Evolutionary conservation across 805 yeast species (phyloP).

Genomic region (baker's yeast (Saccharomyces cerevisiae)): DNA sequence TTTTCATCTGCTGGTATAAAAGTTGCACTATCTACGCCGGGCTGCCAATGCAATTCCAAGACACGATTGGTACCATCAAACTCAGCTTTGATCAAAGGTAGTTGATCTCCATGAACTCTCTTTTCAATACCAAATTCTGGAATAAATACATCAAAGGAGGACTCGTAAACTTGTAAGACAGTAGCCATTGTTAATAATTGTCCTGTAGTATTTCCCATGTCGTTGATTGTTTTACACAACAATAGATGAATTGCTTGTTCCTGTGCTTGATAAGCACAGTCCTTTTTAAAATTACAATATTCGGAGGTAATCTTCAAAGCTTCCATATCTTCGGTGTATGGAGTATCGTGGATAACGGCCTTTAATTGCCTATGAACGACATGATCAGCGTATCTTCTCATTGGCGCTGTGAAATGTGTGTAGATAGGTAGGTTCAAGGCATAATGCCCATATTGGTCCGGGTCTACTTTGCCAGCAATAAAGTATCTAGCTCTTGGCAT

Average conservation of each 20-base stretch:
- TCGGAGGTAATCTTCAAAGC: constrained; percentile 76
- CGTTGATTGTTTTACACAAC: constrained; percentile 75
- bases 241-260: constrained; percentile 88
- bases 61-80: constrained; percentile 61
- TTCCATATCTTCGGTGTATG: constrained; percentile 49
- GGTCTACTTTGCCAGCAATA: constrained; percentile 79
- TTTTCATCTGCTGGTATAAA: constrained; percentile 86
- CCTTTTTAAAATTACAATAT: constrained; percentile 91
- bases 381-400: constrained; percentile 85
- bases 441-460: constrained; percentile 71
- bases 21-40: constrained; percentile 85
- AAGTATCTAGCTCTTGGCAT: constrained; percentile 81
- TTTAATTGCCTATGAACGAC: constrained; percentile 90
- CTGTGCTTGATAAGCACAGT: constrained; percentile 87
- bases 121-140: constrained; percentile 94
- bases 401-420: constrained; percentile 90
- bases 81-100: constrained; percentile 88
- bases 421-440: constrained; percentile 75
- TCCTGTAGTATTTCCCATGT: constrained; percentile 62
- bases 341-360: constrained; percentile 41
- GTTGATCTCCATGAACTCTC: constrained; percentile 94
- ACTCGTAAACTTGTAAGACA: constrained; percentile 87
- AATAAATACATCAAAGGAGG: constrained; percentile 85
- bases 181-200: constrained; percentile 79
- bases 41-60: constrained; percentile 86